Conservation (phyloP, 225 moss, liverwort and hornwort species). For the Pseudisothecium myosuroides region DNA sequence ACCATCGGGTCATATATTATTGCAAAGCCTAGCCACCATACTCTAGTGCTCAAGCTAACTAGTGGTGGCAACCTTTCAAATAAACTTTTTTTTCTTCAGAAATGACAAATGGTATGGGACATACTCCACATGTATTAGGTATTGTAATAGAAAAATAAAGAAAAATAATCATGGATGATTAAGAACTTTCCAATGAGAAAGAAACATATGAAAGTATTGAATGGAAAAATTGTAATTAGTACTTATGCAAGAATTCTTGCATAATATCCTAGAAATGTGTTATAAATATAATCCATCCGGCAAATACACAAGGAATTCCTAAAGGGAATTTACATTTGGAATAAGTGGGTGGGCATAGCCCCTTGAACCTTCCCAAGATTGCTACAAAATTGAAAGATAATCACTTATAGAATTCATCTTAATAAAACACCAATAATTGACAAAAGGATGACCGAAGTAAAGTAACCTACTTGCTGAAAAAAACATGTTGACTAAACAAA, state of each 20-base stretch:
- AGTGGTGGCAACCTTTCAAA: background rate
- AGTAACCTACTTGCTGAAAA: background rate
- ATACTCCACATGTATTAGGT: background rate
- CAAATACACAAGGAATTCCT: background rate
- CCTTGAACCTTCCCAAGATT: accelerated
- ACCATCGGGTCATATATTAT: background rate
- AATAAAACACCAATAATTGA: background rate
- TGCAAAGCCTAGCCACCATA: too few relatives aligned
- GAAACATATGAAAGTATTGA: accelerated
- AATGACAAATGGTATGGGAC: accelerated
- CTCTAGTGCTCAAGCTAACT: background rate
- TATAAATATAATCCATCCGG: background rate
- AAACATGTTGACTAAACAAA: background rate
- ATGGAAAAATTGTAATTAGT: accelerated
- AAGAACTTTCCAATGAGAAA: background rate
- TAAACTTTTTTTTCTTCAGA: background rate
- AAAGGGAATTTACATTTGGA: background rate
- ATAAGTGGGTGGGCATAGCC: background rate
- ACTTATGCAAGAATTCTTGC: background rate
- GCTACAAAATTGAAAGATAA: background rate
- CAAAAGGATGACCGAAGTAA: background rate
- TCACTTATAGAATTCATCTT: background rate
- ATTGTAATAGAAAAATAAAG: background rate
- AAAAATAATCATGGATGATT: background rate
- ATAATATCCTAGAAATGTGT: background rate